Percentiles rank a stretch among this genome's conserved stretches.
Evolutionary conservation across 805 yeast genomes (phyloP).

Genomic region (Kazachstania martiniae): DNA sequence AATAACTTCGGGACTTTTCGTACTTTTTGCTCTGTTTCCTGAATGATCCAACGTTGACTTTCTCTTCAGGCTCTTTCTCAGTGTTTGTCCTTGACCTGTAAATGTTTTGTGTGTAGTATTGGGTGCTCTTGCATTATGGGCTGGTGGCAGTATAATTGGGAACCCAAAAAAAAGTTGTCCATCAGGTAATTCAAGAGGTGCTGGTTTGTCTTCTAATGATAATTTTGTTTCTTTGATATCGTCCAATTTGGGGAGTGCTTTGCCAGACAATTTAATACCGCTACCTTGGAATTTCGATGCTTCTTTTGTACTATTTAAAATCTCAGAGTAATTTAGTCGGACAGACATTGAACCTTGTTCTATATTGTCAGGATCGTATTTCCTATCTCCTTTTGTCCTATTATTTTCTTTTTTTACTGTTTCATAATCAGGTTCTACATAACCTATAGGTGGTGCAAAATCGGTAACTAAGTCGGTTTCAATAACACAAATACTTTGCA

Average conservation of each 20-base stretch:
- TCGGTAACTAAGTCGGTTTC: conserved; percentile 96
- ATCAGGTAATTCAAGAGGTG: conserved; percentile 61
- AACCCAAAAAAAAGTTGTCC: conserved; percentile 92
- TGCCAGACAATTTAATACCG: conserved; percentile 67
- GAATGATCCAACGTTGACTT: conserved; percentile 46
- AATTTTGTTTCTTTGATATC: conserved; percentile 23
- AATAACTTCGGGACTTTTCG: conserved; percentile 64
- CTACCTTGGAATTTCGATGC: conserved; percentile 38
- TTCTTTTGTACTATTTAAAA: conserved; percentile 35
- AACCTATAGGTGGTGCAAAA: conserved; percentile 98
- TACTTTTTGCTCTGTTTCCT: conserved; percentile 49
- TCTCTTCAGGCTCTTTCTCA: conserved; percentile 62
- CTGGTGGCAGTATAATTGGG: conserved; percentile 47
- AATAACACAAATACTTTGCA: conserved; percentile 77
- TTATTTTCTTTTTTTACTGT: conserved; percentile 19
- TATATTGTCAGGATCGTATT: conserved; percentile 22
- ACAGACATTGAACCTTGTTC: conserved; percentile 69
- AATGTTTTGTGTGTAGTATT: conserved; percentile 25
- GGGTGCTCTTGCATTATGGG: conserved; percentile 28
- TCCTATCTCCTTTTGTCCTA: conserved; percentile 26
- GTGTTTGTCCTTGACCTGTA: conserved; percentile 65
- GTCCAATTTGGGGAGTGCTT: too few relatives aligned
- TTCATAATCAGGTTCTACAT: conserved; percentile 77
- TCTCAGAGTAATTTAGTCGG: conserved; percentile 43
- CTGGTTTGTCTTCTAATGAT: conserved; percentile 53